These are phyloP conservation scores for Basidiobolus meristosporus DNA, from an alignment of 371 early-diverging fungal genomes.

Conservation along the genomic window DNA sequence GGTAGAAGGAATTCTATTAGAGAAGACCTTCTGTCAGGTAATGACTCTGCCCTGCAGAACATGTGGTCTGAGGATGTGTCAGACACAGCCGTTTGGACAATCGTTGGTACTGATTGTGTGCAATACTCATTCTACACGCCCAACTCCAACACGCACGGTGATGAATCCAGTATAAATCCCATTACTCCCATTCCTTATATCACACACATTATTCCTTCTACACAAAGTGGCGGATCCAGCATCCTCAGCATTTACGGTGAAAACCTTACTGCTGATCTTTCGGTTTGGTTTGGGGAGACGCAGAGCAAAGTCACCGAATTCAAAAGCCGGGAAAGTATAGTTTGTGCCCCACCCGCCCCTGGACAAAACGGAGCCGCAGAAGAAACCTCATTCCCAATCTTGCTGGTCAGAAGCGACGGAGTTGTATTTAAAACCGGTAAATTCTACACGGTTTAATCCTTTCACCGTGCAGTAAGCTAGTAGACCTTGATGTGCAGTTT, in stretches of 20 bases:
- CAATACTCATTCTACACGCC: slow-evolving; percentile 55
- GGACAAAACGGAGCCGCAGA: slow-evolving; percentile 1
- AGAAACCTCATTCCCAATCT: too few relatives aligned
- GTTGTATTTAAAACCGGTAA: slow-evolving; percentile 43
- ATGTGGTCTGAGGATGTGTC: slow-evolving; percentile 75
- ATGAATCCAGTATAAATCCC: too few relatives aligned
- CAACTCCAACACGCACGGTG: slow-evolving; percentile 30
- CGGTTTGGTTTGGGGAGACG: slow-evolving; percentile 49
- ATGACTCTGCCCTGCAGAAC: too few relatives aligned
- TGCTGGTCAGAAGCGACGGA: slow-evolving; percentile 41
- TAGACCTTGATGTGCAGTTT: too few relatives aligned
- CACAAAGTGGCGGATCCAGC: too few relatives aligned
- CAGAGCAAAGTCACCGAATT: slow-evolving; percentile 25
- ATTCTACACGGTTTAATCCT: too few relatives aligned
- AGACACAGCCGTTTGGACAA: slow-evolving; percentile 76
- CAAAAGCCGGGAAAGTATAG: slow-evolving; percentile 19
- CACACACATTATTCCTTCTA: too few relatives aligned
- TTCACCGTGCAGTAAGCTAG: too few relatives aligned
- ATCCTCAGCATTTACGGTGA: too few relatives aligned
- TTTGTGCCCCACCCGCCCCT: slow-evolving; percentile 19
- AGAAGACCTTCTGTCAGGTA: too few relatives aligned
- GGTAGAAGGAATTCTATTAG: too few relatives aligned
- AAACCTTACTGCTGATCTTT: slow-evolving; percentile 37
- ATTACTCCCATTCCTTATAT: too few relatives aligned
- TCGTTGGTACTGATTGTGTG: slow-evolving; percentile 67